These are phyloP conservation scores for Ogataea kodamae DNA, from an alignment of 805 yeast species.

Conservation along the genomic window DNA sequence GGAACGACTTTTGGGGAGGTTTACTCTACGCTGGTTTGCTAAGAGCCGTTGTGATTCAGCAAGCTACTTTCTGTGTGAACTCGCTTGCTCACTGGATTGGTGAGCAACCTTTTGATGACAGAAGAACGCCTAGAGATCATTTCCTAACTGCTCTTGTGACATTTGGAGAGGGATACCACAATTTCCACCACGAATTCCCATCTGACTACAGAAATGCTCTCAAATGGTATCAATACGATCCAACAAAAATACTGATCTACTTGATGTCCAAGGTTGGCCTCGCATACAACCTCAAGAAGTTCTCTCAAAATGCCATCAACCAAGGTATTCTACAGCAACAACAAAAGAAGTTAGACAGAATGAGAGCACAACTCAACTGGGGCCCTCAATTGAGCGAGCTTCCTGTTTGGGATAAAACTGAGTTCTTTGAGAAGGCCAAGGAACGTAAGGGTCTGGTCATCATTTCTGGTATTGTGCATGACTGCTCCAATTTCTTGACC, in stretches of 20 bases:
- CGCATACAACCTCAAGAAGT: slow-evolving; percentile 69
- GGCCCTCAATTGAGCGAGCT: slow-evolving; percentile 63
- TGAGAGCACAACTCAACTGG: slow-evolving; percentile 66
- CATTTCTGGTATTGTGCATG: slow-evolving; percentile 77
- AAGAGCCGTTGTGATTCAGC: slow-evolving; percentile 69
- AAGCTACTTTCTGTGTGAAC: slow-evolving; percentile 83
- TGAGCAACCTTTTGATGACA: slow-evolving; percentile 80
- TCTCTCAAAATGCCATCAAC: slow-evolving; percentile 76
- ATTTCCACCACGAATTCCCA: slow-evolving; percentile 89
- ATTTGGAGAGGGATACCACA: slow-evolving; percentile 87
- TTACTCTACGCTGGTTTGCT: slow-evolving; percentile 72
- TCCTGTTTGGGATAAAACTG: slow-evolving; percentile 71
- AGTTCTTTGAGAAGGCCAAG: slow-evolving; percentile 50
- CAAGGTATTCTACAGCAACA: slow-evolving; percentile 81
- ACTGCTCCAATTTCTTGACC: slow-evolving; percentile 60
- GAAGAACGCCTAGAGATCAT: slow-evolving; percentile 85
- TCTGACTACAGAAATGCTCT: slow-evolving; percentile 84
- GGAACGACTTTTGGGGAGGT: slow-evolving; percentile 68
- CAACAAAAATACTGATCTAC: slow-evolving; percentile 67
- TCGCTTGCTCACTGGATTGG: slow-evolving; percentile 87
- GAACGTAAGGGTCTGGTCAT: slow-evolving; percentile 58
- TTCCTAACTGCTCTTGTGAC: slow-evolving; percentile 77
- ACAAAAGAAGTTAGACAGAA: slow-evolving; percentile 70
- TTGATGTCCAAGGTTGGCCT: slow-evolving; percentile 60
- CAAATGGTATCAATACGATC: slow-evolving; percentile 86